Evolutionary conservation across 1,139 yeast species (phyloP).

Genomic region (Yamadazyma blattariae): DNA sequence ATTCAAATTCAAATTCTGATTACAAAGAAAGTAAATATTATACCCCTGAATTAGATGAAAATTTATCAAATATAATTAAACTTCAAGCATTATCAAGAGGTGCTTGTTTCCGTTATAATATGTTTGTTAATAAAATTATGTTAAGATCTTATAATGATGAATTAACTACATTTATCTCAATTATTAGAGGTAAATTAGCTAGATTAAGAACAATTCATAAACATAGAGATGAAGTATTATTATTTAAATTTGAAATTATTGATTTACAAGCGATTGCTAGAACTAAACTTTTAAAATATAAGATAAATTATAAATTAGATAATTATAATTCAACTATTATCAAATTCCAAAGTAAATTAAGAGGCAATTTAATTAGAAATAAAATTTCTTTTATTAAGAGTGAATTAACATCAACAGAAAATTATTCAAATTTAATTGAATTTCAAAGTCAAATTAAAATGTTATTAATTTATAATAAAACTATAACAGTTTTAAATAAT

Average conservation of each 20-base stretch:
- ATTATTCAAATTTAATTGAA: conserved; percentile 12
- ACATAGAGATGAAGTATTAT: conserved; percentile 33
- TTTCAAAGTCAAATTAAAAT: conserved; percentile 32
- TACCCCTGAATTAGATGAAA: conserved; percentile 24
- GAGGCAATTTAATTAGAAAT: conserved; percentile 25
- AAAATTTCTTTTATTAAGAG: conserved; percentile 7
- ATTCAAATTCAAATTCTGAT: conserved; percentile 4
- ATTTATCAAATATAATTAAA: conserved; percentile 27
- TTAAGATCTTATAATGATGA: conserved; percentile 53
- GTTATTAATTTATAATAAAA: conserved; percentile 20
- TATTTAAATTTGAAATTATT: conserved; percentile 26
- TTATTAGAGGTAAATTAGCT: conserved; percentile 39
- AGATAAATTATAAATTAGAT: conserved; percentile 13
- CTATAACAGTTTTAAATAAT: conserved; percentile 22
- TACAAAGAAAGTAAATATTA: conserved; percentile 14
- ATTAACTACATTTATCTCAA: conserved; percentile 33
- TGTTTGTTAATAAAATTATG: conserved; percentile 62
- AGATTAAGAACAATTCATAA: conserved; percentile 36
- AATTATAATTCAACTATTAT: conserved; percentile 9
- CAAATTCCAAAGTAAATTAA: conserved; percentile 24
- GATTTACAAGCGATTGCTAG: conserved; percentile 38
- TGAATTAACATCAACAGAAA: conserved; percentile 12
- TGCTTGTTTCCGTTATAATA: conserved; percentile 56
- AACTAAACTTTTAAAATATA: conserved; percentile 19
- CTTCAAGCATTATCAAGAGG: conserved; percentile 69